Evolutionary conservation across 2,329 filamentous ascomycete species (phyloP), one percentile per base, ranked within the genome.

Genomic region (Xylaria hypoxylon): DNA sequence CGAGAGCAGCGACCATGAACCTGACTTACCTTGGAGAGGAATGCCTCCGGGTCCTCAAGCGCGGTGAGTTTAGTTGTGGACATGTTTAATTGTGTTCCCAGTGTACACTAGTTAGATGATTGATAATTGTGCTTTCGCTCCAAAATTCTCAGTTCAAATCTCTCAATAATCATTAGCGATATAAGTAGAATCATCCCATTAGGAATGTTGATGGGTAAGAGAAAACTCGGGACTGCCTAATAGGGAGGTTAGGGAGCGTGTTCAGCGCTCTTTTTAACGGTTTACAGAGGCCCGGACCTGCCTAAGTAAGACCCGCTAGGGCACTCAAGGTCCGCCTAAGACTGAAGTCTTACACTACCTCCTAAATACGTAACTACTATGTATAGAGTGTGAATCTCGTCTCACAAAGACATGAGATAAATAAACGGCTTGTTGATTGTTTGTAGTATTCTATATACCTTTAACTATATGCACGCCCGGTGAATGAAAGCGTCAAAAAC

Each of bases 271-370:
- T 47, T 13, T n/a, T 15, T 2, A n/a, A 22, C 44, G 19, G 48
- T 31, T 59, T 59, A 59, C 33, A 59, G 45, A 53, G 48, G 35
- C 38, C 40, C 57, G 58, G 58, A 61, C 58, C 58, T 61, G 58
- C 58, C 58, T 53, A 61, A 61, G 58, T 44, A 19, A 61, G 58
- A 15, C 26, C 19, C 33, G 44, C 31, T 59, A 42, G 26, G 38
- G 24, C 40, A 13, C 19, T 26, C 2, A 42, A 42, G 6, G 17
- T 5, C 35, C 52, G 52, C 38, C 24, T 17, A 31, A 56, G 13
- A 24, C 4, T 26, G 35, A 44, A 3, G 24, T 44, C 38, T 53
- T 44, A 31, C 52, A 56, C 19, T 42, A 31, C n/a, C n/a, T n/a
- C n/a, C n/a, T n/a, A n/a, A n/a, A n/a, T n/a, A 31, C 38, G 26